Conservation (phyloP, 139 green algal genomes). For the Chlorella sp. region DNA sequence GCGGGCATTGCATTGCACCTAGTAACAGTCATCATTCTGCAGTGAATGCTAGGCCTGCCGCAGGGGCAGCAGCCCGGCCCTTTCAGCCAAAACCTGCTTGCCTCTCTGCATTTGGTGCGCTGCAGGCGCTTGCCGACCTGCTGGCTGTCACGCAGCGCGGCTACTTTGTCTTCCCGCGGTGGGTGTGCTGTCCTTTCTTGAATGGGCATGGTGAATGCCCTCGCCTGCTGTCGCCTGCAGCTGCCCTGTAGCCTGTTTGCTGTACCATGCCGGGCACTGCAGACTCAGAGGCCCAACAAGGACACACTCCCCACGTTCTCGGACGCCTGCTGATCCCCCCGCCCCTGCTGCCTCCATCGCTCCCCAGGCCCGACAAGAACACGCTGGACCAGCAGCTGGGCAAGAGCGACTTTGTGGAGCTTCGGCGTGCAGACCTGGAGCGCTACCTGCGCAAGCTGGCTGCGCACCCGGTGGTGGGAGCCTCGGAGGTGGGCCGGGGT, state of each 20-base stretch:
- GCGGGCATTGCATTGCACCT: not conserved
- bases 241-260: not conserved
- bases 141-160: conserved; percentile 79
- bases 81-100: not conserved
- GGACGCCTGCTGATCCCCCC: too few relatives aligned
- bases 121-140: conserved; percentile 73
- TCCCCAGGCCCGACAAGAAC: conserved; percentile 83
- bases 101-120: not conserved
- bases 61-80: too few relatives aligned
- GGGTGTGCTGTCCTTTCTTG: not conserved
- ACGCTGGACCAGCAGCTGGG: conserved; percentile 71
- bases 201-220: too few relatives aligned
- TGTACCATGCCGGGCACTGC: not conserved
- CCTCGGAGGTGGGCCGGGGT: conserved; percentile 56
- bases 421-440: conserved; percentile 78
- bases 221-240: not conserved
- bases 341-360: not conserved
- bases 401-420: conserved; percentile 84
- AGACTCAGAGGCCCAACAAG: too few relatives aligned
- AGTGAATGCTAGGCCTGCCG: too few relatives aligned
- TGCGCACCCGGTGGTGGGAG: conserved; percentile 77
- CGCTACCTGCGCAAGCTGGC: conserved; percentile 86
- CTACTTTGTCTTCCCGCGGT: conserved; percentile 91
- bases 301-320: too few relatives aligned
- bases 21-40: not conserved